phyloP scores from a whole-genome alignment of 2,329 filamentous ascomycete species.

The Aspergillus sp. region DNA sequence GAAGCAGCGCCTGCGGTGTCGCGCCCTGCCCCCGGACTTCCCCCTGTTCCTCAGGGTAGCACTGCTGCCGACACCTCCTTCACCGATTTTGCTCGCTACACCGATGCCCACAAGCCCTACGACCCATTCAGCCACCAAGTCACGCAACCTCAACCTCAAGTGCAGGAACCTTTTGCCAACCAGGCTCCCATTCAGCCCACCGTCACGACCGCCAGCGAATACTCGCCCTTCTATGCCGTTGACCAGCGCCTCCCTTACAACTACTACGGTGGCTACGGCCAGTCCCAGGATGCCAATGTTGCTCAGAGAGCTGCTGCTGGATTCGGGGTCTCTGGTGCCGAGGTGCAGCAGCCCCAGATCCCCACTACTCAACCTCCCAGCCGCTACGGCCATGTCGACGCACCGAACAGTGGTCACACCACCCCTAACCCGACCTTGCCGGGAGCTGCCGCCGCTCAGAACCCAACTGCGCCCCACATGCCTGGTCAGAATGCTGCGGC shows the following conservation, averaged over 20 bases:
- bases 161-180: slow-evolving; percentile 49
- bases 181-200: slow-evolving; percentile 51
- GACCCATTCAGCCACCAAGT: slow-evolving; percentile 78
- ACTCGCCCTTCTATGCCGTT: slow-evolving; percentile 75
- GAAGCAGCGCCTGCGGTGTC: slow-evolving; percentile 39
- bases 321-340: slow-evolving; percentile 56
- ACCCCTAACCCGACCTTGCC: slow-evolving; percentile 73
- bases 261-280: slow-evolving; percentile 57
- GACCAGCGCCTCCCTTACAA: slow-evolving; percentile 70
- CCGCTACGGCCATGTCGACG: slow-evolving; percentile 57
- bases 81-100: slow-evolving; percentile 48
- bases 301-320: slow-evolving; percentile 68
- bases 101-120: slow-evolving; percentile 66
- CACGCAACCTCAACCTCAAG: slow-evolving; percentile 53
- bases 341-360: slow-evolving; percentile 51
- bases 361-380: slow-evolving; percentile 67
- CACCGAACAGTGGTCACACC: slow-evolving; percentile 81
- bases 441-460: slow-evolving; percentile 42
- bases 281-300: slow-evolving; percentile 65
- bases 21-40: slow-evolving; percentile 54
- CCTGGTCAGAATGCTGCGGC: slow-evolving; percentile 32
- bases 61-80: slow-evolving; percentile 41
- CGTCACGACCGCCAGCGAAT: slow-evolving; percentile 59
- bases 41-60: slow-evolving; percentile 48
- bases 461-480: slow-evolving; percentile 46